Base-by-base conservation (phyloP, 768 basidiomycete genomes). In the Psilocybe sp. region DNA sequence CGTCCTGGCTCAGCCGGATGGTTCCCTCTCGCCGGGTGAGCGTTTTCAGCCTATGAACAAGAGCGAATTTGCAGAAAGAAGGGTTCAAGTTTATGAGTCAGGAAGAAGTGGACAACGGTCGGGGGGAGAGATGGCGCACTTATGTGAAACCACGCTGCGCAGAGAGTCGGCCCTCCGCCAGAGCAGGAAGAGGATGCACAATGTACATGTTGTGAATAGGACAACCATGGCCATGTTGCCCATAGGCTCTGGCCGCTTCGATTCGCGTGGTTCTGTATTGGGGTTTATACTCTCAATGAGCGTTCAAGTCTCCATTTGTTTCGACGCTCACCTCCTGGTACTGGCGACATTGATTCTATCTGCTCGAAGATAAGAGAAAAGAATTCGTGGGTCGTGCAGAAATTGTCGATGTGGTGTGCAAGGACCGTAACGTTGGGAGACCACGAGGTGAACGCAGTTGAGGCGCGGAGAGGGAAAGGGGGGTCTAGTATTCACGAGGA, bases 1-100 rank as follows among this genome's bases (percentile, higher is more conserved):
- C 84, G 55, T 89, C 87, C 59, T 80, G 75, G 41, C 84, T 86
- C 16, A 89, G 72, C 8, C 86, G 77, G 47, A 89, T 85, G 5
- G 64, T 72, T 2, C 86, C 86, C 51, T 83, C 80, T 13, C 66
- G 59, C 13, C 68, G 64, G 2, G 73, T 71, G 64, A 84, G 77
- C 5, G 78, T 79, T 55, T 80, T 81, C 46, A 89, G 64, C 55
- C 86, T 88, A 57, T 16, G 35, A 38, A 31, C 16, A 13, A 45
- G 9, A 4, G 13, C 1, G n/a, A 44, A 18, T 40, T 38, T 32
- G 35, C 46, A 5, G 31, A n/a, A 28, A 18, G n/a, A 33, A 5
- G 35, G 32, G 18, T 10, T 18, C 6, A 33, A 9, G 15, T 35
- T 44, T n/a, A 15, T 13, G 40, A 23, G 40, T 9, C 11, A 41